Evolutionary conservation across 352 stramenopile genomes (phyloP).

Genomic region (Pythium scleroteichum): DNA sequence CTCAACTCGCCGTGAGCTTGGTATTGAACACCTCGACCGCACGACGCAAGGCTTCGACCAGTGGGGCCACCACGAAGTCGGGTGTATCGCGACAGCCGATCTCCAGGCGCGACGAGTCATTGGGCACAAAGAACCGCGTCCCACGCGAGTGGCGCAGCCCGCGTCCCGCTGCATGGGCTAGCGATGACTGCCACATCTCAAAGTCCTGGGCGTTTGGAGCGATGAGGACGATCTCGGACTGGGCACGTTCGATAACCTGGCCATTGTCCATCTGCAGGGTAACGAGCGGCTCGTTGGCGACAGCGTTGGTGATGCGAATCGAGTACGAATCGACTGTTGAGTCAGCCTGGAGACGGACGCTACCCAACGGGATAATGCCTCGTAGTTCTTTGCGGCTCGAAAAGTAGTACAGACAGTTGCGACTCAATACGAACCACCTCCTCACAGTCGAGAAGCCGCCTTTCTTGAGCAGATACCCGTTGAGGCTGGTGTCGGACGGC

Average conservation of each 20-base stretch:
- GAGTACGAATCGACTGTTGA: conserved; percentile 38
- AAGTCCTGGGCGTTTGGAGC: conserved; percentile 70
- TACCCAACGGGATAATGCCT: conserved; percentile 84
- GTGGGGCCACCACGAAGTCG: conserved; percentile 72
- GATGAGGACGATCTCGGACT: conserved; percentile 78
- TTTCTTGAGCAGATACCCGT: conserved; percentile 84
- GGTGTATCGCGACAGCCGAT: conserved; percentile 79
- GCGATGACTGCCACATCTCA: conserved; percentile 88
- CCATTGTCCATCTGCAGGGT: conserved; percentile 83
- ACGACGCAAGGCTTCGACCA: conserved; percentile 76
- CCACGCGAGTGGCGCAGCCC: conserved; percentile 78
- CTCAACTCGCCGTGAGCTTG: conserved; percentile 39
- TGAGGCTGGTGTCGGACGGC: conserved; percentile 88
- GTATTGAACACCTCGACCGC: conserved; percentile 87
- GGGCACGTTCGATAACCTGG: conserved; percentile 76
- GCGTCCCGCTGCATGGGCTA: conserved; percentile 78
- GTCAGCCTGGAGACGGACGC: conserved; percentile 72
- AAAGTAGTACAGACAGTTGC: conserved; percentile 90
- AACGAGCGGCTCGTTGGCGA: conserved; percentile 58
- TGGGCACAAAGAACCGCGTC: conserved; percentile 86
- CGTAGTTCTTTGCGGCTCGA: conserved; percentile 77
- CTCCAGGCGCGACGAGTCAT: conserved; percentile 72
- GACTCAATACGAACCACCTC: conserved; percentile 87
- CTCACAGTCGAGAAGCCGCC: conserved; percentile 76
- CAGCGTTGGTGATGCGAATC: conserved; percentile 76